Percentiles rank a stretch among this genome's conserved stretches.
phyloP scores from a whole-genome alignment of 306 rosid species.

The Dalbergia oliveri region DNA sequence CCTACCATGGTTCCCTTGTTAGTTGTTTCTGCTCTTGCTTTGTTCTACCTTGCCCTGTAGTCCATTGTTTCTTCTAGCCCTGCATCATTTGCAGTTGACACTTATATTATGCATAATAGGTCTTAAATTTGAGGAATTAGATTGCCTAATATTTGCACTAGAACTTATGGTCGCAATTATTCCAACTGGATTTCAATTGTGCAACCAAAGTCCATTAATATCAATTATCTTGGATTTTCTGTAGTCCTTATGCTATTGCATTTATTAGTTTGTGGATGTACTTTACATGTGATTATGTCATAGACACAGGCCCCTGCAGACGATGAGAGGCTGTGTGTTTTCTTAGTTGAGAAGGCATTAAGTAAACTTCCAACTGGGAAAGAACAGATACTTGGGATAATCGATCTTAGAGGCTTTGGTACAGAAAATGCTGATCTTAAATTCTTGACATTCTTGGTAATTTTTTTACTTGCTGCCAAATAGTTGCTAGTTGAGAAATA shows the following conservation, averaged over 20 bases:
- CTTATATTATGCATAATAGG: conserved; percentile 1
- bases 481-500: conserved; percentile 26
- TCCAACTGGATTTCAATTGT: conserved; percentile 31
- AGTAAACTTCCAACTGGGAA: conserved; percentile 75
- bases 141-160: conserved; percentile 18
- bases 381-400: conserved; percentile 75
- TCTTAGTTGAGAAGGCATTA: conserved; percentile 83
- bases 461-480: conserved; percentile 22
- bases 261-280: conserved; percentile 7
- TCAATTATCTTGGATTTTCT: conserved; percentile 18
- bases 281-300: conserved; percentile 29
- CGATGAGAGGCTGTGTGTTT: conserved; percentile 82
- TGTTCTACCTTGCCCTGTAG: conserved; percentile 15
- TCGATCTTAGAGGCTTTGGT: conserved; percentile 87
- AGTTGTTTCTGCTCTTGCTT: neutral
- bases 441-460: conserved; percentile 85
- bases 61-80: conserved; percentile 17
- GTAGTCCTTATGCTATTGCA: neutral
- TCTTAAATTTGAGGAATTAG: conserved; percentile 28
- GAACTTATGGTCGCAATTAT: conserved; percentile 12
- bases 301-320: conserved; percentile 75
- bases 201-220: conserved; percentile 15
- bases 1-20: neutral
- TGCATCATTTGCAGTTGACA: conserved; percentile 32
- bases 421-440: conserved; percentile 76